Evolutionary conservation across 352 stramenopile genomes (phyloP).

Genomic region (Phytopythium chamaehyphon): DNA sequence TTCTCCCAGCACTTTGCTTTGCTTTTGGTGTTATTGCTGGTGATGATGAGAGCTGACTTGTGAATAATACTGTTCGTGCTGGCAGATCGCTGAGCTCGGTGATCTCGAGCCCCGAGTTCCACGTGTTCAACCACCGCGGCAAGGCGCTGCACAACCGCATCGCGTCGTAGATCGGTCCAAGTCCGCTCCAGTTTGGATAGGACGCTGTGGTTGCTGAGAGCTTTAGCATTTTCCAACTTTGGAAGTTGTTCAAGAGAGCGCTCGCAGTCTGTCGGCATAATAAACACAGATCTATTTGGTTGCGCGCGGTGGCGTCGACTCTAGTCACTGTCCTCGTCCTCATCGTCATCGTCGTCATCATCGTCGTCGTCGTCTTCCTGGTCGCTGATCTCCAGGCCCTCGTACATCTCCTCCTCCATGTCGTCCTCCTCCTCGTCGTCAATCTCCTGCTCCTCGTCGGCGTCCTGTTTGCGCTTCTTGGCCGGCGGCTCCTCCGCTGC

Average conservation of each 20-base stretch:
- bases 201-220: not conserved
- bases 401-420: conserved; percentile 80
- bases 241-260: no score
- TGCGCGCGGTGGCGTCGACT: not conserved
- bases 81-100: conserved; percentile 58
- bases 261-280: conserved; percentile 2
- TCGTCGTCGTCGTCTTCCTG: conserved; percentile 51
- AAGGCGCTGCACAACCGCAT: conserved; percentile 72
- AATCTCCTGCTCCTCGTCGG: conserved; percentile 33
- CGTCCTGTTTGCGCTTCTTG: conserved; percentile 48
- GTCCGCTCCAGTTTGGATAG: no score
- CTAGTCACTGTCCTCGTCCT: conserved; percentile 37
- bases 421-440: conserved; percentile 64
- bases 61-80: not conserved
- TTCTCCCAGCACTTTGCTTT: no score
- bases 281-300: conserved; percentile 8
- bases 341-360: conserved; percentile 43
- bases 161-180: conserved; percentile 17
- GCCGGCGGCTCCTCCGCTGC: conserved; percentile 23
- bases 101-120: conserved; percentile 68
- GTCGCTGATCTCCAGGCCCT: conserved; percentile 76
- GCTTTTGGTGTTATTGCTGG: not conserved
- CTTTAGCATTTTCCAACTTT: not conserved
- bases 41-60: not conserved
- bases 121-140: conserved; percentile 80